These are phyloP conservation scores for Phialocephala sp. DNA, from an alignment of 2,329 filamentous ascomycete species.

Conservation along the genomic window DNA sequence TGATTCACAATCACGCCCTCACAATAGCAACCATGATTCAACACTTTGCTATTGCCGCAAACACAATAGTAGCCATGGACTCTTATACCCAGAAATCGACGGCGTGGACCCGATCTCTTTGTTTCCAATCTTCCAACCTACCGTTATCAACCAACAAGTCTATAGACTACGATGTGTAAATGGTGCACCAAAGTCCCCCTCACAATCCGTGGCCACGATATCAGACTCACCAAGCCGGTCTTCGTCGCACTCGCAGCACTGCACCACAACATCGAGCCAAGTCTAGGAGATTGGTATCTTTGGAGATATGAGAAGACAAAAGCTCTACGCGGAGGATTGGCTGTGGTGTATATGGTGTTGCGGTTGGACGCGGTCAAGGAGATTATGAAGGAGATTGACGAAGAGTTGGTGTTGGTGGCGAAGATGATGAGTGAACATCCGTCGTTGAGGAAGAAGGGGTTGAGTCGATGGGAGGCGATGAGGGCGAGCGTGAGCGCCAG, in stretches of 20 bases:
- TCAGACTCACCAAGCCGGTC: conserved; percentile 13
- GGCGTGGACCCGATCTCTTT: not conserved
- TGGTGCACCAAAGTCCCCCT: not conserved
- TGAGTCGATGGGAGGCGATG: not conserved
- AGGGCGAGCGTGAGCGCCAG: conserved; percentile 8
- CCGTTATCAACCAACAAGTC: not conserved
- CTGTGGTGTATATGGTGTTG: not conserved
- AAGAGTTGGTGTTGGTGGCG: conserved; percentile 9
- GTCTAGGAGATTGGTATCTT: conserved; percentile 10
- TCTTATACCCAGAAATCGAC: not conserved
- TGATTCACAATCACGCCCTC: not conserved
- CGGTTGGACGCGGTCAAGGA: not conserved
- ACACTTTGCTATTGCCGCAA: not conserved
- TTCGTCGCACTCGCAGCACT: conserved; percentile 10
- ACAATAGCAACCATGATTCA: conserved; percentile 4
- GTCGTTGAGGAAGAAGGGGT: not conserved
- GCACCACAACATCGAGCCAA: conserved; percentile 17
- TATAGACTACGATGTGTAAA: not conserved
- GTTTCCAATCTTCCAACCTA: not conserved
- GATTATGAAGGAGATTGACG: conserved; percentile 13
- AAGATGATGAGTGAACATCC: conserved; percentile 17
- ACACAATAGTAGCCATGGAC: not conserved
- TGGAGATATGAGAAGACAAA: conserved; percentile 8
- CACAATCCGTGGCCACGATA: not conserved
- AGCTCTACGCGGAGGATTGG: not conserved